Base-by-base conservation (phyloP, 129 eudicot genomes). In the Gnaphalium uliginosum region DNA sequence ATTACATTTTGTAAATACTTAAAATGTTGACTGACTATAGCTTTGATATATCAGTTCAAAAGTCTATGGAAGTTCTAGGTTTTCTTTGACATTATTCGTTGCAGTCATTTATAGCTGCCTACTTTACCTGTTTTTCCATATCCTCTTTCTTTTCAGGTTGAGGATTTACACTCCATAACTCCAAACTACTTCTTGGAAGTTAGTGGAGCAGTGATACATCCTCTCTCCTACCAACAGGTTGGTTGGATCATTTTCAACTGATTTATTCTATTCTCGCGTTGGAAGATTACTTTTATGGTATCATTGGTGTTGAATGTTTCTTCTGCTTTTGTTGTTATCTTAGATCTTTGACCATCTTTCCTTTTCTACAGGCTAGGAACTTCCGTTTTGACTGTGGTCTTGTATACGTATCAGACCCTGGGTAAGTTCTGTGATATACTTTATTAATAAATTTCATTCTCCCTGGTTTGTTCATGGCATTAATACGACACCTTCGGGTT, bases 191-290 rank as follows among this genome's bases (percentile, higher is more conserved):
- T 90, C 82, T 86, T 93, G 89, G 93, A 93, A 90, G 87, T 93
- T 67, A 90, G 98, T 66, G 97, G 98, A 74, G 97, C 89, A 2
- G 90, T 93, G 65, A 82, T 93, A 73, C 96, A 93, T 71, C 93
- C 98, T 24, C 96, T 93, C 69, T 93, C 97, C 59, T 93, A 90
- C 78, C 97, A 93, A 63, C 98, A 91, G 97, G 97, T 91, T 75
- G 14, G 85, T 82, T 37, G 51, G 50, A 41, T 66, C 63, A 54
- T 65, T 48, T 43, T n/a, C 13, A 4, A 59, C 67, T 11, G n/a
- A 26, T 61, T 61, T 26, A 25, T 61, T 9, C 29, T 67, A 29
- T 50, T 68, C 67, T 69, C 26, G 39, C 33, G 3, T 17, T 4
- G 23, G 8, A 15, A 54, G 21, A 2, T 19, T 53, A 13, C 0